phyloP scores from a whole-genome alignment of 2,329 filamentous ascomycete genomes.

The Sordariomycetes sp. region DNA sequence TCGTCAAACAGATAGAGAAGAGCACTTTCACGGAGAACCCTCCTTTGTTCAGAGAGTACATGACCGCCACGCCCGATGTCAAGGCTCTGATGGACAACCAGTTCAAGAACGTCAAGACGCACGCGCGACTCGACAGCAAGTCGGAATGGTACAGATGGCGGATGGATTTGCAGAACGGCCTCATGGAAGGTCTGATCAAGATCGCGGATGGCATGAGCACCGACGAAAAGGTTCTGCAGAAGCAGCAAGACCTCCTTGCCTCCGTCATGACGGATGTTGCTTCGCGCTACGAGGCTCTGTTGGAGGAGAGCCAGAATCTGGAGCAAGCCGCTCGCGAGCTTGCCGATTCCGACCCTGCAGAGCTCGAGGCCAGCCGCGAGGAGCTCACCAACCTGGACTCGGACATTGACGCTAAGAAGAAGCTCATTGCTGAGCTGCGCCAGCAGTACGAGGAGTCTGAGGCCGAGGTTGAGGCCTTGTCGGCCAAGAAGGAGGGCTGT shows the following conservation, averaged over 20 bases:
- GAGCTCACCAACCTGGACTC: conserved; percentile 55
- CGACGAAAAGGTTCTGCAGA: conserved; percentile 58
- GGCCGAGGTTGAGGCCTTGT: conserved; percentile 49
- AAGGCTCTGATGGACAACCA: conserved; percentile 88
- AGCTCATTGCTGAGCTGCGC: conserved; percentile 57
- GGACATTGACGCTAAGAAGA: conserved; percentile 62
- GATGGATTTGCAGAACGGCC: conserved; percentile 71
- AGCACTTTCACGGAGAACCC: conserved; percentile 89
- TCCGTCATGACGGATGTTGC: conserved; percentile 57
- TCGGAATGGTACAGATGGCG: conserved; percentile 99
- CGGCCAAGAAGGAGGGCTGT: conserved; percentile 59
- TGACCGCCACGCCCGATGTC: conserved; percentile 74
- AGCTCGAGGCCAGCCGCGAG: conserved; percentile 65
- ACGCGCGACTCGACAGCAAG: conserved; percentile 83
- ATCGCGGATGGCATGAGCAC: conserved; percentile 68
- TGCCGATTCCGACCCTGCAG: conserved; percentile 70
- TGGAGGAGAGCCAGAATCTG: conserved; percentile 56
- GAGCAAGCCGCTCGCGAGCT: conserved; percentile 66
- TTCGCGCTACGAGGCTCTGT: conserved; percentile 51
- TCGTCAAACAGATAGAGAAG: conserved; percentile 83
- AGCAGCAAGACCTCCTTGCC: conserved; percentile 61
- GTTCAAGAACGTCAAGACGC: conserved; percentile 94
- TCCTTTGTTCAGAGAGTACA: conserved; percentile 83
- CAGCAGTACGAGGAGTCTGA: conserved; percentile 60
- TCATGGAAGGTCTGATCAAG: conserved; percentile 70